Conservation (phyloP, 345 rosid genomes). For the Gossypium herbaceum region DNA sequence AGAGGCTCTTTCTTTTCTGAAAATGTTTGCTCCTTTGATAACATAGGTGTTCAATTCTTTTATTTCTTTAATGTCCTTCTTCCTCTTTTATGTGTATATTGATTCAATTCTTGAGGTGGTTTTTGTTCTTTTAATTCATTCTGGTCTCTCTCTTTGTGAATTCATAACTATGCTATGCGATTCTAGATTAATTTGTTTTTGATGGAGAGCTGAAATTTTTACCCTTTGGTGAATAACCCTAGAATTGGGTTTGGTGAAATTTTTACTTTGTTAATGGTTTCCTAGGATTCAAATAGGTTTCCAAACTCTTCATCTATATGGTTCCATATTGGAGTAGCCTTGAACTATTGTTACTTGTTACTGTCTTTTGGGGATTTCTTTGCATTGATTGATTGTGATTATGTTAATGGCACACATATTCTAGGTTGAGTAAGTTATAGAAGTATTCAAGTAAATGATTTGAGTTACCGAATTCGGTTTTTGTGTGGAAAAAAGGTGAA, state of each 20-base stretch:
- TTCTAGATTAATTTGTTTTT: background rate
- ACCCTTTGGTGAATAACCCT: background rate
- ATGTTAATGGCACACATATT: background rate
- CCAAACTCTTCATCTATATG: background rate
- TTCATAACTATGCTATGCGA: background rate
- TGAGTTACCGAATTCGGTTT: background rate
- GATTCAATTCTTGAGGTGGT: background rate
- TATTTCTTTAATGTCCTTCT: background rate
- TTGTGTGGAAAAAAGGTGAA: background rate
- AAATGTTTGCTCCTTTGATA: slow-evolving; percentile 1
- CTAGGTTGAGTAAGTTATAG: background rate
- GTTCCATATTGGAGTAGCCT: slow-evolving; percentile 3
- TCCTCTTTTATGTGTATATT: background rate
- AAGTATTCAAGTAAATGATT: background rate
- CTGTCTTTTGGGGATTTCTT: background rate
- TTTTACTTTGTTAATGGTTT: background rate
- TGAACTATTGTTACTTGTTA: background rate
- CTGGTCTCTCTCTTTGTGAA: background rate
- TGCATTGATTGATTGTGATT: background rate
- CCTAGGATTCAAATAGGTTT: background rate
- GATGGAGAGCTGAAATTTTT: background rate
- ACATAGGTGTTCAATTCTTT: background rate
- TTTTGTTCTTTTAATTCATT: background rate
- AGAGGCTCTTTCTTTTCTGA: background rate
- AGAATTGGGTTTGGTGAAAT: background rate